Percentiles rank a stretch among this genome's conserved stretches.
These are phyloP conservation scores for Arachis stenosperma DNA, from an alignment of 306 rosid species.

Conservation along the genomic window DNA sequence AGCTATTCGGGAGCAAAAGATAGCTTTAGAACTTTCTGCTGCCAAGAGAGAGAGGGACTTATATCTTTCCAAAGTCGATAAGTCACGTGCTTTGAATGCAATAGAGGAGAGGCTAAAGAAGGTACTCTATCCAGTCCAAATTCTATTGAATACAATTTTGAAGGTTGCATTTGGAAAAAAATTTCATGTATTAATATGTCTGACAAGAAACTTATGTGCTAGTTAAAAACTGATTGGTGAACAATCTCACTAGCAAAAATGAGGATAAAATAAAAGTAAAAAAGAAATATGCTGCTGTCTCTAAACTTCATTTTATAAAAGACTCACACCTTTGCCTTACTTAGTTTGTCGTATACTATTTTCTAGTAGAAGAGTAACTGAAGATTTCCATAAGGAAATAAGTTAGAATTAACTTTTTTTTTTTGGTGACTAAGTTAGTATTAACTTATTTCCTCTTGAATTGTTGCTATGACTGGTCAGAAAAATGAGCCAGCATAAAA, in stretches of 20 bases:
- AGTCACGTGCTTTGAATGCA: conserved; percentile 69
- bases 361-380: too few relatives aligned
- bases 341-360: too few relatives aligned
- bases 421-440: too few relatives aligned
- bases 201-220: neutral
- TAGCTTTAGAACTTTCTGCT: conserved; percentile 80
- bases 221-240: conserved; percentile 7
- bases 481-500: neutral
- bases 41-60: conserved; percentile 86
- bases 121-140: conserved; percentile 49
- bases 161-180: neutral
- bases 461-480: conserved; percentile 12
- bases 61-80: conserved; percentile 73
- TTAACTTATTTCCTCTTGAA: neutral
- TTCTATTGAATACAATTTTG: conserved; percentile 13
- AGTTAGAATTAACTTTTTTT: too few relatives aligned
- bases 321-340: too few relatives aligned
- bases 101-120: conserved; percentile 78
- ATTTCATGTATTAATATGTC: neutral
- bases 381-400: too few relatives aligned
- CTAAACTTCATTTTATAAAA: neutral
- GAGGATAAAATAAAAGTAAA: neutral
- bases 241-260: neutral
- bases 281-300: conserved; percentile 1
- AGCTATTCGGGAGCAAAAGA: conserved; percentile 77